phyloP scores from a whole-genome alignment of 2,329 filamentous ascomycete genomes.

The Scedosporium aurantiacum region DNA sequence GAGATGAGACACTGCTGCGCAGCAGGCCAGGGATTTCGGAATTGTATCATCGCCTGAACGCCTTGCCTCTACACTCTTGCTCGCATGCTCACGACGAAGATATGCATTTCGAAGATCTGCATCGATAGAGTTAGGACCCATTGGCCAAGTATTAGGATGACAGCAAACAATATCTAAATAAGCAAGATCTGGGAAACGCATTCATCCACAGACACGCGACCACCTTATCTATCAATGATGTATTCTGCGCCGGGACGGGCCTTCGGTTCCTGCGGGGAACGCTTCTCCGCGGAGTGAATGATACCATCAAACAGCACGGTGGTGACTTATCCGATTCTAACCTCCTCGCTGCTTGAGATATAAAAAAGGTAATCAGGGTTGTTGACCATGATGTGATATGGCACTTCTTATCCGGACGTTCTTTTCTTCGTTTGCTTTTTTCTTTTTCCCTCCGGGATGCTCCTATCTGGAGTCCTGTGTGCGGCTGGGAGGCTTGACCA shows the following conservation, averaged over 20 bases:
- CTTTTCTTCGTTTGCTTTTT: neutral
- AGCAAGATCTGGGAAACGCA: neutral
- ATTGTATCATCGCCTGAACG: neutral
- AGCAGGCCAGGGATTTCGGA: too few species aligned
- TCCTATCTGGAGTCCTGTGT: neutral
- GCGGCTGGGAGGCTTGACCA: neutral
- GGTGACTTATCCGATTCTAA: neutral
- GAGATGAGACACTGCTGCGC: too few species aligned
- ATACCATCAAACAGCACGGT: neutral
- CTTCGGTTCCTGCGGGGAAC: neutral
- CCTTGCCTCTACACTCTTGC: neutral
- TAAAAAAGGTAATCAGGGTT: neutral
- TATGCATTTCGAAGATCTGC: too few species aligned
- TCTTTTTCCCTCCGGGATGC: neutral
- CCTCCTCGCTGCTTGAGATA: neutral
- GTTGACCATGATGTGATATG: neutral
- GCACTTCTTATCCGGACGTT: neutral
- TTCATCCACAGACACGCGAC: neutral
- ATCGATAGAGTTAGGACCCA: neutral
- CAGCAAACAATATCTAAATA: neutral
- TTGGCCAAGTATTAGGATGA: neutral
- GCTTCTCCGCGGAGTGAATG: neutral
- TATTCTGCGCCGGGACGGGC: neutral
- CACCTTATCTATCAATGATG: slow-evolving; percentile 1
- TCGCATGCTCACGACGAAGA: too few species aligned